A percentile compares a stretch with the other conserved stretches of the same genome.
phyloP scores from a whole-genome alignment of 805 yeast genomes.

The Teunomyces cretensis region DNA sequence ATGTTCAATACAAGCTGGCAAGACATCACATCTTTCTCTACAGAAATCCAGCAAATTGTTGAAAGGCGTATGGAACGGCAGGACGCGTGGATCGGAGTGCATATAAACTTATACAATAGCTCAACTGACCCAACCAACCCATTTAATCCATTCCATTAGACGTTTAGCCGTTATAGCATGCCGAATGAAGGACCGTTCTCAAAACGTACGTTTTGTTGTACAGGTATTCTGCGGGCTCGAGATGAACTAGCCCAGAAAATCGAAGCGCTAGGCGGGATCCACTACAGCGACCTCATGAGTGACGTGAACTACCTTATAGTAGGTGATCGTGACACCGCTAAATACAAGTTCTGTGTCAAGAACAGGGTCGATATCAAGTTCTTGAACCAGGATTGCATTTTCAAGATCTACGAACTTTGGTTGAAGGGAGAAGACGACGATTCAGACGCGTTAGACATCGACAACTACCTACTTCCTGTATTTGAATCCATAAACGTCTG shows the following conservation, averaged over 20 bases:
- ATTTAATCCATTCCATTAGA: not conserved
- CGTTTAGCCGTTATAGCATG: not conserved
- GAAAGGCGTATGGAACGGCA: not conserved
- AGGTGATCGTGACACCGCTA: slow-evolving; percentile 57
- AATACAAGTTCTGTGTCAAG: slow-evolving; percentile 50
- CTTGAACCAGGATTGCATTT: slow-evolving; percentile 47
- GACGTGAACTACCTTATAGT: slow-evolving; percentile 60
- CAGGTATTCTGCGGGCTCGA: slow-evolving; percentile 47
- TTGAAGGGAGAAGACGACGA: slow-evolving; percentile 45
- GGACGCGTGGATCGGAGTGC: not conserved
- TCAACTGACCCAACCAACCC: not conserved
- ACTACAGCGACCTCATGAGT: slow-evolving; percentile 56
- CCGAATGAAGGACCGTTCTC: slow-evolving; percentile 36
- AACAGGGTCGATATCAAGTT: slow-evolving; percentile 58
- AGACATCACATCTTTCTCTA: no score
- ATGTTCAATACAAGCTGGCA: no score
- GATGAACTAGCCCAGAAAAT: slow-evolving; percentile 47
- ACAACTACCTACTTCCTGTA: slow-evolving; percentile 34
- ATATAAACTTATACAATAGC: not conserved
- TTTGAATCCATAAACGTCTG: slow-evolving; percentile 49
- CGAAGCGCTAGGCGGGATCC: slow-evolving; percentile 57
- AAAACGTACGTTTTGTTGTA: slow-evolving; percentile 56
- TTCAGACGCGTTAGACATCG: slow-evolving; percentile 15
- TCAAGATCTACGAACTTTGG: slow-evolving; percentile 52
- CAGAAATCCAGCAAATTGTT: not conserved